Conservation (phyloP, 1,284 basidiomycete species). For the Microbotryomycetes sp. region DNA sequence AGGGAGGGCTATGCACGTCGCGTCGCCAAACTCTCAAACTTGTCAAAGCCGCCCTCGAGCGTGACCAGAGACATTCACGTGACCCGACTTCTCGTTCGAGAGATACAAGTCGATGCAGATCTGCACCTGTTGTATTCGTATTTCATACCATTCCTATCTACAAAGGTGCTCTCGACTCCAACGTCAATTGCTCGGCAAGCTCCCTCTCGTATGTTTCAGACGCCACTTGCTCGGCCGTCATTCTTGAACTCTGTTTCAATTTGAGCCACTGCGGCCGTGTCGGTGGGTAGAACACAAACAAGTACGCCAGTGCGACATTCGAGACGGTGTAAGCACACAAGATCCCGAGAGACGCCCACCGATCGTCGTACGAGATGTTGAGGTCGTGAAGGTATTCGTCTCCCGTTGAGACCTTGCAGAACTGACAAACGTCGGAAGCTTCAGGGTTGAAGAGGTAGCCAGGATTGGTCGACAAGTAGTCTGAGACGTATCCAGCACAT, state of each 20-base stretch:
- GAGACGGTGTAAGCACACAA: constrained; percentile 21
- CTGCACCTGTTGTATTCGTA: too few species aligned
- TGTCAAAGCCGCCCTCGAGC: not conserved
- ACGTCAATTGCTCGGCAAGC: not conserved
- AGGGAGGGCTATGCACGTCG: not conserved
- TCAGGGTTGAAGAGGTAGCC: constrained; percentile 73
- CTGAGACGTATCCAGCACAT: constrained; percentile 19
- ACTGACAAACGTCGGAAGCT: constrained; percentile 58
- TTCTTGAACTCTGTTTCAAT: not conserved
- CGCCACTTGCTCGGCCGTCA: constrained; percentile 17
- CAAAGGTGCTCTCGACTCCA: not conserved
- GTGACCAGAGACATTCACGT: not conserved
- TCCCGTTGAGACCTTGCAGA: constrained; percentile 61
- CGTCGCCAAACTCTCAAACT: not conserved
- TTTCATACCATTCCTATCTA: not conserved
- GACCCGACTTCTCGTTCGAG: too few species aligned
- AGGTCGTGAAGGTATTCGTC: constrained; percentile 54
- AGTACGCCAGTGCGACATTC: constrained; percentile 25
- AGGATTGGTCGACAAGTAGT: constrained; percentile 47
- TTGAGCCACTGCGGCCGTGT: not conserved
- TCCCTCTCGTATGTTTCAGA: constrained; percentile 17
- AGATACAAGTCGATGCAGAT: too few species aligned
- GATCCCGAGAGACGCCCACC: constrained; percentile 22
- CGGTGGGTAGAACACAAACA: constrained; percentile 23
- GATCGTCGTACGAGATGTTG: constrained; percentile 23